Conservation (phyloP, 2,329 filamentous ascomycete species). For the Escovopsis sp. region DNA sequence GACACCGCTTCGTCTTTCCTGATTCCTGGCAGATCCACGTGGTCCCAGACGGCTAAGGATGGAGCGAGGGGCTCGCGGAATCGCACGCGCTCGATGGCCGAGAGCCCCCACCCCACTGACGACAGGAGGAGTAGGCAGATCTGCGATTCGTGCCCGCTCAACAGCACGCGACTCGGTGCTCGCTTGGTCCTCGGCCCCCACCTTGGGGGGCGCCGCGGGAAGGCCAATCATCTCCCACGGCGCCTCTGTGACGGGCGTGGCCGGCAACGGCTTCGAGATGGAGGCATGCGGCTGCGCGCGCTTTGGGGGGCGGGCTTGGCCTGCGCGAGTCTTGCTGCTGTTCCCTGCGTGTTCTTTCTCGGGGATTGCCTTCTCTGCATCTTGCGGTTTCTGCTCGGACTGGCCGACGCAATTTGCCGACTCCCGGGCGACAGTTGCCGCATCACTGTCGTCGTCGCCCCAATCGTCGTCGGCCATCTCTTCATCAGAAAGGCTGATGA, state of each 20-base stretch:
- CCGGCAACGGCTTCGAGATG: constrained; percentile 17
- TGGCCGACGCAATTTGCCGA: constrained; percentile 21
- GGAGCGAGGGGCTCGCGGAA: too few species aligned
- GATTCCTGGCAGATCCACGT: not conserved
- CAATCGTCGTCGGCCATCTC: not conserved
- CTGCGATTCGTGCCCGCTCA: not conserved
- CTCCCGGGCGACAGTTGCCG: constrained; percentile 8
- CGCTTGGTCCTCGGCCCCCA: not conserved
- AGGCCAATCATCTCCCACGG: constrained; percentile 8
- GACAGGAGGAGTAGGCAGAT: not conserved
- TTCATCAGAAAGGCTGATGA: constrained; percentile 4
- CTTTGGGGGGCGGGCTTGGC: not conserved
- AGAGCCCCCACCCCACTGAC: not conserved
- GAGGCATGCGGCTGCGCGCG: too few species aligned
- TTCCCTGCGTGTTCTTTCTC: constrained; percentile 4
- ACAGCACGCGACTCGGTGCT: not conserved
- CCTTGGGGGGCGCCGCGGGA: not conserved
- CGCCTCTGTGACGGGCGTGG: constrained; percentile 15
- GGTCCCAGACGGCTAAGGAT: too few species aligned
- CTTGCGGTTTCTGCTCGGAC: constrained; percentile 12
- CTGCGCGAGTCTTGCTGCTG: not conserved
- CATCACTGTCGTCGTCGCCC: too few species aligned
- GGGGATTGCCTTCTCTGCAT: constrained; percentile 14
- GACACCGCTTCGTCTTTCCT: not conserved
- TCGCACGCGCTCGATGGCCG: too few species aligned